phyloP scores from a whole-genome alignment of 2,329 filamentous ascomycete species.

The Aurifilum marmelostoma region DNA sequence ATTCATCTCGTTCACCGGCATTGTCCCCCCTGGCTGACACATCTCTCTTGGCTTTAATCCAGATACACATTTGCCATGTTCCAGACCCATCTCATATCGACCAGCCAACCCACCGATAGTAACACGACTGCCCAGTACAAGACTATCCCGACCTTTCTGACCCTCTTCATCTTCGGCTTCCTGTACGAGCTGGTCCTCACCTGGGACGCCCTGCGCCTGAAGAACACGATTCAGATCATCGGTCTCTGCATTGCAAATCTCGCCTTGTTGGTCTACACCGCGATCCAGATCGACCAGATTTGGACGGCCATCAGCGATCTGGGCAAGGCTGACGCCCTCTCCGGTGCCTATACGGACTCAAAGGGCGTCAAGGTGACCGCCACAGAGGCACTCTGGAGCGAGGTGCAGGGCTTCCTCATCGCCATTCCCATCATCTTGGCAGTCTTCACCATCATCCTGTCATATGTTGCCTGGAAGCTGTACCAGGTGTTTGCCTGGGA shows the following conservation, averaged over 20 bases:
- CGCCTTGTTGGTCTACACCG: conserved; percentile 88
- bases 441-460: conserved; percentile 72
- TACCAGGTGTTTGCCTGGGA: conserved; percentile 99
- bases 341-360: conserved; percentile 31
- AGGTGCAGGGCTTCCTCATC: conserved; percentile 76
- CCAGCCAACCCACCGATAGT: conserved; percentile 42
- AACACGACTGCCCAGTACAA: conserved; percentile 57
- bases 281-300: conserved; percentile 92
- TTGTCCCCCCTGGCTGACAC: conserved; percentile 18
- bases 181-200: conserved; percentile 87
- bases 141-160: conserved; percentile 92
- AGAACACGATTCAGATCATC: conserved; percentile 98
- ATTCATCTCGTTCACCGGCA: conserved; percentile 16
- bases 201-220: conserved; percentile 89
- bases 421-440: conserved; percentile 85
- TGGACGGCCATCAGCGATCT: conserved; percentile 68
- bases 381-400: conserved; percentile 62
- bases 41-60: conserved; percentile 13
- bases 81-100: conserved; percentile 59
- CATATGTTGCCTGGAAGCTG: conserved; percentile 85
- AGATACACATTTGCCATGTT: conserved; percentile 92
- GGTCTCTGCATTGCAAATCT: conserved; percentile 92
- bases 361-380: conserved; percentile 20
- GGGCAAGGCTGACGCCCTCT: conserved; percentile 47
- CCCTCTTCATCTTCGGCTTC: conserved; percentile 96